phyloP scores from a whole-genome alignment of 768 basidiomycete species.

The Serendipita sp. region DNA sequence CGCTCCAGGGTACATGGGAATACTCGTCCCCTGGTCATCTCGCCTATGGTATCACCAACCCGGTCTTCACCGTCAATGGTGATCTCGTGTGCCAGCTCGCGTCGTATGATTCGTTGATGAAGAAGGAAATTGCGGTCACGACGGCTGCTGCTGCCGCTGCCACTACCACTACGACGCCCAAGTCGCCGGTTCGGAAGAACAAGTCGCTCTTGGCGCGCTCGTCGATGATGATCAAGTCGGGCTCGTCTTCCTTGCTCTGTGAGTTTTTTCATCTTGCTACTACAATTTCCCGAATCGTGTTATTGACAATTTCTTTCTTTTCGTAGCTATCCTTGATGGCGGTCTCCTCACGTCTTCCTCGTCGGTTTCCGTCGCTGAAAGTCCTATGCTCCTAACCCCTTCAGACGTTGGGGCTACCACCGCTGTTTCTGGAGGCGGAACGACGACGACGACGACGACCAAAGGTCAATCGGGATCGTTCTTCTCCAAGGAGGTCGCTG shows the following conservation, averaged over 20 bases:
- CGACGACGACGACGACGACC: too few species aligned
- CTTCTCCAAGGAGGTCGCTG: background rate
- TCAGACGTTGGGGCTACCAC: background rate
- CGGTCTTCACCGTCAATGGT: slow-evolving; percentile 20
- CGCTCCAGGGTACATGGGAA: slow-evolving; percentile 20
- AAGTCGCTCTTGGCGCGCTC: background rate
- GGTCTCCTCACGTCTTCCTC: background rate
- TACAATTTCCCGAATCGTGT: too few species aligned
- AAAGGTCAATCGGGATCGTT: background rate
- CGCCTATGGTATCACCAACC: slow-evolving; percentile 19
- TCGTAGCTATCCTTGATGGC: background rate
- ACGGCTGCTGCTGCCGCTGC: background rate
- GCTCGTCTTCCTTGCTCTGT: background rate
- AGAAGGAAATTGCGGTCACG: background rate
- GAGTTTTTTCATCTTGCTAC: too few species aligned
- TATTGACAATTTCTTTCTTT: too few species aligned
- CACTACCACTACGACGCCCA: background rate
- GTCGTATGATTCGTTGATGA: slow-evolving; percentile 1
- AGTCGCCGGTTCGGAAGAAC: background rate
- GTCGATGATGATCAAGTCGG: background rate
- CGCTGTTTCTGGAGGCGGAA: background rate
- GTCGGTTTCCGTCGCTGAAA: background rate
- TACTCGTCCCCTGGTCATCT: slow-evolving; percentile 16
- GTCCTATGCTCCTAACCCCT: background rate
- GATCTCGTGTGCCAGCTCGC: slow-evolving; percentile 21